Conservation (phyloP, 2,329 filamentous ascomycete species). For the Alternaria metachromatica region DNA sequence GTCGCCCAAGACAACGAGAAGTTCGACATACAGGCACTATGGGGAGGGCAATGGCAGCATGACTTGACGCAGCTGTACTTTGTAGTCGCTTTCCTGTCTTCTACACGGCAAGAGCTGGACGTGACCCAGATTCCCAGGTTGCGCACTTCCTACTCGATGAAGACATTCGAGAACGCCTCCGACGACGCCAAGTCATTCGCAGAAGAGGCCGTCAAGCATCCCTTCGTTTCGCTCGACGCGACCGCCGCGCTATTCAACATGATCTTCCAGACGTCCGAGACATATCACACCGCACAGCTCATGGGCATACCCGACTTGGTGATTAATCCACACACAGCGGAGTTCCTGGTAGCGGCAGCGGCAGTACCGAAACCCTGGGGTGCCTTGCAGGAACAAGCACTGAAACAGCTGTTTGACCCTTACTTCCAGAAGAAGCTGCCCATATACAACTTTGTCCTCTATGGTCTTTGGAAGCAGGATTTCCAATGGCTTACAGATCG, state of each 20-base stretch:
- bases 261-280: conserved; percentile 64
- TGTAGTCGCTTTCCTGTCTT: conserved; percentile 82
- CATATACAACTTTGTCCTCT: conserved; percentile 85
- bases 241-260: conserved; percentile 71
- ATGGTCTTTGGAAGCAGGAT: conserved; percentile 91
- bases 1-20: conserved; percentile 67
- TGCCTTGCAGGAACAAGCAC: conserved; percentile 73
- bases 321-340: conserved; percentile 74
- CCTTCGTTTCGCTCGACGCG: conserved; percentile 86
- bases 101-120: conserved; percentile 78
- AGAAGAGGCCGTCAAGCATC: conserved; percentile 76
- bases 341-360: conserved; percentile 80
- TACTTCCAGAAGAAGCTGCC: conserved; percentile 81
- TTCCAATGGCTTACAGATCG: conserved; percentile 83
- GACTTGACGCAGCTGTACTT: conserved; percentile 93
- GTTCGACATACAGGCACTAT: conserved; percentile 86
- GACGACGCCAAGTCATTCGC: conserved; percentile 66
- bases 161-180: conserved; percentile 67
- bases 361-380: conserved; percentile 81
- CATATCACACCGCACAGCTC: conserved; percentile 62
- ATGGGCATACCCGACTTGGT: conserved; percentile 66
- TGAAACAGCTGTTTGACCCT: conserved; percentile 79
- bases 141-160: conserved; percentile 73
- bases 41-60: conserved; percentile 88
- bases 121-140: conserved; percentile 84